Evolutionary conservation across 768 basidiomycete genomes (phyloP).

Genomic region (Pleurotus djamor): DNA sequence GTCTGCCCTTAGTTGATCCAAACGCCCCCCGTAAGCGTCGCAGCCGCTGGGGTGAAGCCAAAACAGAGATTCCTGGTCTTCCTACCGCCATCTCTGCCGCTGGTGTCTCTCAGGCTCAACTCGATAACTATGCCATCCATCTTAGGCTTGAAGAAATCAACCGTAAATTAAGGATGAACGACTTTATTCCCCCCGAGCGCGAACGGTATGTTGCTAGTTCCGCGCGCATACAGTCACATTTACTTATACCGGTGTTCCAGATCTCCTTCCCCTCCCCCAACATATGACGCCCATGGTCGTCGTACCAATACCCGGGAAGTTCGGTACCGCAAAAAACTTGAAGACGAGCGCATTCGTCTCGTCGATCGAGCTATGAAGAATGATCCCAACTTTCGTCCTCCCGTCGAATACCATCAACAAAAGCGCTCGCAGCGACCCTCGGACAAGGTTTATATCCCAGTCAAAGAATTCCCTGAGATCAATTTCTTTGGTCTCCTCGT

Average conservation of each 20-base stretch:
- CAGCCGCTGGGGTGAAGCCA: conserved; percentile 96
- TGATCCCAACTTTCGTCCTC: conserved; percentile 97
- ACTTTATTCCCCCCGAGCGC: conserved; percentile 93
- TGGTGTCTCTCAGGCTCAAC: conserved; percentile 92
- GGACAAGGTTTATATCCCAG: conserved; percentile 99
- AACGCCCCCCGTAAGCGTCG: conserved; percentile 92
- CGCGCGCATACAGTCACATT: conserved; percentile 18
- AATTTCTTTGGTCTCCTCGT: conserved; percentile 99
- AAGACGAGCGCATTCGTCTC: conserved; percentile 88
- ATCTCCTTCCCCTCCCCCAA: conserved; percentile 95
- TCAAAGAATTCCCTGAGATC: conserved; percentile 99
- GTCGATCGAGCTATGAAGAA: conserved; percentile 97
- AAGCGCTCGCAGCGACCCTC: conserved; percentile 92
- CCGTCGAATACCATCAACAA: conserved; percentile 93
- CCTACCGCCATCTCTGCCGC: conserved; percentile 93
- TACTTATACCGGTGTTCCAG: conserved; percentile 35
- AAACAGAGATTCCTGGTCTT: conserved; percentile 86
- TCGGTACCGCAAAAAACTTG: conserved; percentile 93
- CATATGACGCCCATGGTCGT: conserved; percentile 96
- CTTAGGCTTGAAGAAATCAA: conserved; percentile 97
- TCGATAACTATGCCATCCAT: conserved; percentile 98
- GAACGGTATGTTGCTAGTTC: conserved; percentile 62
- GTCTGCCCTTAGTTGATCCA: conserved; percentile 62
- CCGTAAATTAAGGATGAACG: conserved; percentile 88
- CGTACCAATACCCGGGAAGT: conserved; percentile 99